Conservation (phyloP, 2,329 filamentous ascomycete species). For the Septoria linicola region DNA sequence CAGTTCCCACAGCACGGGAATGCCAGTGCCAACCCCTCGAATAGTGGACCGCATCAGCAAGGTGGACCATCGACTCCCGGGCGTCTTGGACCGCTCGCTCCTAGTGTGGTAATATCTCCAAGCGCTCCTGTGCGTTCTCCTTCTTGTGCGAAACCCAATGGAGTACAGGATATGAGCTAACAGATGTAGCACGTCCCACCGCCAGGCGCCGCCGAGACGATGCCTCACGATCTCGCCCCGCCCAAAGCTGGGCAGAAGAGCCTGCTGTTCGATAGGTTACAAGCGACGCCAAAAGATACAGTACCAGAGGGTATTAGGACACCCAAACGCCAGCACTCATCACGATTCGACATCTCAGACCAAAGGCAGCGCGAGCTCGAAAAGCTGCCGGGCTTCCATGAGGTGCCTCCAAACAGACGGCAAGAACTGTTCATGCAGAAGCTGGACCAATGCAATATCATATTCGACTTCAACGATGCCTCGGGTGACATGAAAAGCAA, state of each 20-base stretch:
- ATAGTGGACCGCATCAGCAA: conserved; percentile 24
- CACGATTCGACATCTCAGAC: conserved; percentile 94
- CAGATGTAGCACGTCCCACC: conserved; percentile 75
- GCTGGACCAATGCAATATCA: conserved; percentile 99
- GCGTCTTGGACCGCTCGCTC: conserved; percentile 43
- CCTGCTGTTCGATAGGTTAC: conserved; percentile 80
- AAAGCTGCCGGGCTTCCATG: conserved; percentile 95
- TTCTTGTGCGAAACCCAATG: conserved; percentile 1
- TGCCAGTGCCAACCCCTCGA: conserved; percentile 22
- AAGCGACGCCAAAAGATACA: conserved; percentile 86
- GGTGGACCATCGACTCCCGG: conserved; percentile 32
- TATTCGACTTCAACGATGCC: conserved; percentile 99
- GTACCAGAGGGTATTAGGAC: conserved; percentile 93
- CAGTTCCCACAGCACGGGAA: conserved; percentile 28
- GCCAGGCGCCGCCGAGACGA: conserved; percentile 90
- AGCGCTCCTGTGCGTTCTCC: conserved; percentile 74
- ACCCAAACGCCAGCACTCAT: conserved; percentile 94
- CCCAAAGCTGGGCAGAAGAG: conserved; percentile 91
- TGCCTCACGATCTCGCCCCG: conserved; percentile 94
- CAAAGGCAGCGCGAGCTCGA: conserved; percentile 86
- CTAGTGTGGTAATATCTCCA: conserved; percentile 90
- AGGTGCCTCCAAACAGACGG: conserved; percentile 89
- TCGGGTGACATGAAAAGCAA: conserved; percentile 99
- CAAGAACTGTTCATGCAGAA: conserved; percentile 99
- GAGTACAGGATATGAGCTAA: conserved; percentile 14